Evolutionary conservation across 2,329 filamentous ascomycete genomes (phyloP), one percentile per base, ranked within the genome.

Genomic region (Hypoxylon sp.): DNA sequence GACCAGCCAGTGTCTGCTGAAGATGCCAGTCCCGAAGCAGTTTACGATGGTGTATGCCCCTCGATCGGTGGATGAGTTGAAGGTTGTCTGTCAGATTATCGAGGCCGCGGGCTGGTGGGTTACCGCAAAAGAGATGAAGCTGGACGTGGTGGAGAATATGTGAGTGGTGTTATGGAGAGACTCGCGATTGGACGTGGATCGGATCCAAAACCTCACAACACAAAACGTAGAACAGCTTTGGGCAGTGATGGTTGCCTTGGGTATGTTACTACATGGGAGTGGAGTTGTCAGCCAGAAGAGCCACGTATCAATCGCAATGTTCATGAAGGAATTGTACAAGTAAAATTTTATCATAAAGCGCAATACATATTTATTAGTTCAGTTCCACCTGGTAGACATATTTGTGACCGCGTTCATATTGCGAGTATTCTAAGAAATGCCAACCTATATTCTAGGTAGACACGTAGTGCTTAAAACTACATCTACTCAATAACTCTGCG

Each of bases 1-100:
- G 60, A 90, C 92, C 6, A 87, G 88, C 74, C 90, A 88, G 59
- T 88, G 88, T 31, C 54, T 74, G 83, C 86, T 90, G 70, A 84
- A 84, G 68, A 86, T 88, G 75, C 92, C 92, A 55, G 89, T 96
- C 61, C 92, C 93, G 0, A 81, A 85, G 3, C 90, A 91, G 46
- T 97, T 97, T 78, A 84, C 93, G 63, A 90, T 97, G 88, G 84
- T 97, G 3, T 97, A 97, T 80, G 92, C 93, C 17, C 93, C 94
- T 1, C 83, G 92, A 74, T 81, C 86, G 82, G 73, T 80, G 64
- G 84, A 86, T 26, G 93, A 97, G 77, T 79, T 96, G 26, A 84
- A 87, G 58, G 84, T 89, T 55, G 86, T 94, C 3, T 86, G 88
- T 77, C 82, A 84, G 71, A 92, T 97, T 71, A 88, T 96, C 62